Evolutionary conservation across 2,329 filamentous ascomycete species (phyloP).

Genomic region (Myotisia sp.): DNA sequence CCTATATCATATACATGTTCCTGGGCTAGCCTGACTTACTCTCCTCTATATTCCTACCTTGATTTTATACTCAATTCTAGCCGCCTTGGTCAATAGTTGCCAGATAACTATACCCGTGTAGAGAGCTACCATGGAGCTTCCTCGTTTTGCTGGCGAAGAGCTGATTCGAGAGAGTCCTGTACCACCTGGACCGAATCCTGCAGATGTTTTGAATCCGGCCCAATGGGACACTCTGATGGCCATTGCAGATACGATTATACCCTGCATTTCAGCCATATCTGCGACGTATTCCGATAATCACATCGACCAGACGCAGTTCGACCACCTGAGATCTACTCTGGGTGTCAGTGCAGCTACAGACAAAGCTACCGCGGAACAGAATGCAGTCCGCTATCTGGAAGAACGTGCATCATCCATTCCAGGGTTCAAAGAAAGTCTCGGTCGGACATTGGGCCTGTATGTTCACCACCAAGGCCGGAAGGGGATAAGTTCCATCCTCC

Average conservation of each 20-base stretch:
- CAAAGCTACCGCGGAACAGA: constrained; percentile 21
- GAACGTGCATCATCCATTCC: constrained; percentile 36
- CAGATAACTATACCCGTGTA: no score
- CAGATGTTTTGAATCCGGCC: constrained; percentile 36
- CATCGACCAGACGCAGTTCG: constrained; percentile 17
- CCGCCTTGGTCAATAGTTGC: no score
- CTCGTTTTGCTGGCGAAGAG: constrained; percentile 5
- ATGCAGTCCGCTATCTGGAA: constrained; percentile 34
- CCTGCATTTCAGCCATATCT: constrained; percentile 32
- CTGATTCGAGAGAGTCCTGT: constrained; percentile 32
- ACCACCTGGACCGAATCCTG: constrained; percentile 31
- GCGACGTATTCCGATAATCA: constrained; percentile 23
- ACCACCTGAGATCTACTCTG: constrained; percentile 10
- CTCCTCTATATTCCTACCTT: no score
- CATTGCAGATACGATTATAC: constrained; percentile 44
- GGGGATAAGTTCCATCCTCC: constrained; percentile 39
- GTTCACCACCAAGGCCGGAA: constrained; percentile 37
- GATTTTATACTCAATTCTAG: no score
- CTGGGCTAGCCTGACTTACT: no score
- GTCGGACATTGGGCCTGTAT: constrained; percentile 35
- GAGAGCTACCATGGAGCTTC: no score
- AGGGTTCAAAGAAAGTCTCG: constrained; percentile 36
- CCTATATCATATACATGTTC: no score
- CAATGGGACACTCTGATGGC: constrained; percentile 48
- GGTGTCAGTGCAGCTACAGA: constrained; percentile 14